Percentiles rank a stretch among this genome's conserved stretches.
Evolutionary conservation across 225 moss, liverwort and hornwort genomes (phyloP).

Genomic region (Asterella californica): DNA sequence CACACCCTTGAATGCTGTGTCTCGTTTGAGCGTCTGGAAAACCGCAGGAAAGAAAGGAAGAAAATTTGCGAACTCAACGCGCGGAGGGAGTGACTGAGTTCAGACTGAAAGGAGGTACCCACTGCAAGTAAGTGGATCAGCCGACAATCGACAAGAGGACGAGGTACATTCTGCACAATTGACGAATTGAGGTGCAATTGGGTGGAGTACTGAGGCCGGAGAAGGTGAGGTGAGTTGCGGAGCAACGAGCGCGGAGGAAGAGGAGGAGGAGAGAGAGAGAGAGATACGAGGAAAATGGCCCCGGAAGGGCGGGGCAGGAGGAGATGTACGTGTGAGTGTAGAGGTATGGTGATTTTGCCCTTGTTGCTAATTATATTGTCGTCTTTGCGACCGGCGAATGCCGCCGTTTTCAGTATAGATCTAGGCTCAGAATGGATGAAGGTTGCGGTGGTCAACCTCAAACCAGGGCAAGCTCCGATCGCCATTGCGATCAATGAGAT

Average conservation of each 20-base stretch:
- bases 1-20: neutral
- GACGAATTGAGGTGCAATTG: neutral
- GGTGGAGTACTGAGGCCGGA: neutral
- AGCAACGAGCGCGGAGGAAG: neutral
- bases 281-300: constrained; percentile 13
- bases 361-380: constrained; percentile 37
- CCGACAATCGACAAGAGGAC: neutral
- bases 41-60: neutral
- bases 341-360: neutral
- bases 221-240: neutral
- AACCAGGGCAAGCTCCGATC: constrained; percentile 88
- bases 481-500: constrained; percentile 93
- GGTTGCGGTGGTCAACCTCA: constrained; percentile 93
- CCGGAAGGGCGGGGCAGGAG: constrained; percentile 14
- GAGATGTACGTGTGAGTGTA: constrained; percentile 13
- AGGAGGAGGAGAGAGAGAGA: neutral
- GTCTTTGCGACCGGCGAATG: constrained; percentile 28
- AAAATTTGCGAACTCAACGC: neutral
- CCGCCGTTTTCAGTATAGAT: constrained; percentile 85
- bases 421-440: constrained; percentile 98
- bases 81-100: neutral
- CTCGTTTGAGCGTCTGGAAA: neutral
- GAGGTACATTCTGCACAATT: neutral
- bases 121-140: neutral
- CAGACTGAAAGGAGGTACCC: neutral